Evolutionary conservation across 1,139 yeast genomes (phyloP), one percentile per base, ranked within the genome.

Genomic region (Candida tropicalis): DNA sequence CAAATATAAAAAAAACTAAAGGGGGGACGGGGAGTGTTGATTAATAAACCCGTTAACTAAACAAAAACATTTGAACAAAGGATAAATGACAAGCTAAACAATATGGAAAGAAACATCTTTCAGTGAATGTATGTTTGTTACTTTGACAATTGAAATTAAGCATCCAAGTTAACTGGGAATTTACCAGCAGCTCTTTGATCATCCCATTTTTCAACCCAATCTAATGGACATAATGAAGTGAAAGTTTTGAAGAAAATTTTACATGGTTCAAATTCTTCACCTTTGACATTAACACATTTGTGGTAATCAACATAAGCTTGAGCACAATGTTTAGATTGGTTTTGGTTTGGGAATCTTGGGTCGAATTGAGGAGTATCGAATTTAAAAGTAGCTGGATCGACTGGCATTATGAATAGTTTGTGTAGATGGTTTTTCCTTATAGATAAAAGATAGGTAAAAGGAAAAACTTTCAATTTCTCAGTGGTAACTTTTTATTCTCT

Each of bases 241-340:
- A 79, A 93, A 47, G 97, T 88, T 73, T 83, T 86, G 84, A 82
- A 88, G 77, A 93, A 93, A 57, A 88, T 90, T 73, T 90, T 81
- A 74, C 99, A 93, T 63, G 98, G 98, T 62, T 91, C 97, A 64
- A 93, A 93, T 53, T 91, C 98, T 74, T 93, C 98, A 65, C 99
- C 99, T 77, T 91, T 91, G 57, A 91, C 90, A 63, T 84, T 86
- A 67, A 93, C 82, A 77, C 99, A 93, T 74, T 90, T 91, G 85
- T 87, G 93, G 84, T 91, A 93, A 73, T 93, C 99, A 62, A 93
- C 89, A 77, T 91, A 93, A 56, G 95, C 80, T 77, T 91, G 98
- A 82, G 95, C 95, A 80, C 99, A 91, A 79, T 91, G 97, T 77
- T 87, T 90, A 62, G 97, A 87, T 74, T 91, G 99, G 82, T 91